Percentiles rank a stretch among this genome's conserved stretches.
phyloP scores from a whole-genome alignment of 805 yeast species.

The Wickerhamiella azyma region DNA sequence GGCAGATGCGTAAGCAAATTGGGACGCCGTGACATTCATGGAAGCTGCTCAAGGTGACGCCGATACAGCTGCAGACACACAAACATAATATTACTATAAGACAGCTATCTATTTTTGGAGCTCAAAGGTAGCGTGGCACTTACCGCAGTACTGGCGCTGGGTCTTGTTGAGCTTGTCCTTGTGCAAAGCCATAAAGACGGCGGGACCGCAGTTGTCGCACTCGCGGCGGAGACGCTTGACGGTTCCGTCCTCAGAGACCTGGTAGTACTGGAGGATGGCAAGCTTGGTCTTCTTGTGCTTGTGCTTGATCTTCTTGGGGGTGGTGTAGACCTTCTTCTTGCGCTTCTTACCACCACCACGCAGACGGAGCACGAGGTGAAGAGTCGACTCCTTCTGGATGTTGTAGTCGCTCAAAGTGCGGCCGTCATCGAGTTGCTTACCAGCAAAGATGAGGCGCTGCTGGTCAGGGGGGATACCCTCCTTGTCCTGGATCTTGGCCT shows the following conservation, averaged over 20 bases:
- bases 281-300: conserved; percentile 98
- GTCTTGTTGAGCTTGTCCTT: conserved; percentile 92
- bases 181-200: conserved; percentile 96
- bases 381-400: conserved; percentile 94
- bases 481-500: conserved; percentile 92
- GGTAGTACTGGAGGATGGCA: conserved; percentile 98
- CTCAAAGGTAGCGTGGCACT: conserved; percentile 88
- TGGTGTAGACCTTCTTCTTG: conserved; percentile 99
- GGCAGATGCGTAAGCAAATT: too few relatives aligned
- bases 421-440: conserved; percentile 89
- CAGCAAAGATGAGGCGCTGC: conserved; percentile 94
- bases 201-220: conserved; percentile 97
- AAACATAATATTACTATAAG: background rate
- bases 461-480: conserved; percentile 98
- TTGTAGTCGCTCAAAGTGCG: conserved; percentile 95
- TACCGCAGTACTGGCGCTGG: conserved; percentile 99
- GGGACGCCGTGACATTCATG: too few relatives aligned
- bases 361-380: conserved; percentile 91
- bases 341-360: conserved; percentile 99
- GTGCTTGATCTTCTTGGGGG: conserved; percentile 99
- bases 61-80: too few relatives aligned
- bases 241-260: conserved; percentile 96
- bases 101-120: conserved; percentile 24
- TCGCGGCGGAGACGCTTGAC: conserved; percentile 98
- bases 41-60: too few relatives aligned